These are phyloP conservation scores for Mycena olivaceomarginata DNA, from an alignment of 768 basidiomycete genomes.

Conservation along the genomic window DNA sequence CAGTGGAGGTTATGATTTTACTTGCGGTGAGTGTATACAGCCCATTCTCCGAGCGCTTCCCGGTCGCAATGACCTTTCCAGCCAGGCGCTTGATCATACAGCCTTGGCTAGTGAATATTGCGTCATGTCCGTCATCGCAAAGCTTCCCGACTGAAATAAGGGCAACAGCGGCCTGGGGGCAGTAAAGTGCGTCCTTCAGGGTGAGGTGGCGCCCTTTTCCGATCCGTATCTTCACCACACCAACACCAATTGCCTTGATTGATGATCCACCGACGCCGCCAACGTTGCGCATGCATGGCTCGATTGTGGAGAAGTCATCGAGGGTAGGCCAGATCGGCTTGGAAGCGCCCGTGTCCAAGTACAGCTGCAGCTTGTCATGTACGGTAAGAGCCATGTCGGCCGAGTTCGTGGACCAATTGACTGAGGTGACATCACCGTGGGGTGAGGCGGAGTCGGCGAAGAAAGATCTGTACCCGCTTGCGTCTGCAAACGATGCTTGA, in stretches of 20 bases:
- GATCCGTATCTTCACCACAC: background rate
- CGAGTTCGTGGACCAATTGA: too few species aligned
- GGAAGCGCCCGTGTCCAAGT: too few species aligned
- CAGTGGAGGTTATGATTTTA: background rate
- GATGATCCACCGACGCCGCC: conserved; percentile 4
- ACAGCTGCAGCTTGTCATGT: too few species aligned
- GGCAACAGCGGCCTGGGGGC: conserved; percentile 1
- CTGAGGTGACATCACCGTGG: too few species aligned
- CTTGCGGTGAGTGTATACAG: background rate
- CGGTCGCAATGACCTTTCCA: background rate
- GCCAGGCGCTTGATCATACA: background rate
- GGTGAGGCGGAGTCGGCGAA: too few species aligned
- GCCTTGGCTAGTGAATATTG: background rate
- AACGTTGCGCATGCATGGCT: background rate
- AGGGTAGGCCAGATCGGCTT: too few species aligned
- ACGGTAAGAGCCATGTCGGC: too few species aligned
- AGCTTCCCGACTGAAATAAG: conserved; percentile 7
- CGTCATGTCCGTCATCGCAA: conserved; percentile 8
- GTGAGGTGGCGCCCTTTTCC: conserved; percentile 22
- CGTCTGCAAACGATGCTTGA: too few species aligned
- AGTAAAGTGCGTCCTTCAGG: conserved; percentile 18
- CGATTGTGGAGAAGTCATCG: too few species aligned
- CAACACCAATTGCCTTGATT: conserved; percentile 10
- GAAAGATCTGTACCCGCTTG: too few species aligned
- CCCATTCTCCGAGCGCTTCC: background rate